phyloP scores from a whole-genome alignment of 1,284 basidiomycete genomes.

The Anthracocystis panici-leucophaei region DNA sequence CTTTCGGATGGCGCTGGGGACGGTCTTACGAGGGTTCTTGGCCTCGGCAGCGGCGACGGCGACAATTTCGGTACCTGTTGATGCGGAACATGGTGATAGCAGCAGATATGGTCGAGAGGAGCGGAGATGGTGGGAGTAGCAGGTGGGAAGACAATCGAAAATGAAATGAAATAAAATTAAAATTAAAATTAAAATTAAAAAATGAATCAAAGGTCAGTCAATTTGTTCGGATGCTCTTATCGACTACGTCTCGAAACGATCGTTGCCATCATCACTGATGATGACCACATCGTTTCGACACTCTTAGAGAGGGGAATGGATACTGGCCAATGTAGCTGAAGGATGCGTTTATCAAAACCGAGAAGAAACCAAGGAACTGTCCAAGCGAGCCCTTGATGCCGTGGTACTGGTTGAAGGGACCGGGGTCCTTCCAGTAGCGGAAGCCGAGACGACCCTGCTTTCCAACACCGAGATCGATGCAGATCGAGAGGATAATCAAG shows the following conservation, averaged over 20 bases:
- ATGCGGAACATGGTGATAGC: no score
- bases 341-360: slow-evolving; percentile 74
- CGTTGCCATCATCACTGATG: no score
- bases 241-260: no score
- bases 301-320: no score
- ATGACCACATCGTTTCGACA: no score
- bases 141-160: no score
- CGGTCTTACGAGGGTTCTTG: slow-evolving; percentile 70
- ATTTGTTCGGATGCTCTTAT: no score
- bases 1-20: slow-evolving; percentile 59
- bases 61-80: slow-evolving; percentile 79
- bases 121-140: no score
- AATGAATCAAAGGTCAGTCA: no score
- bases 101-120: no score
- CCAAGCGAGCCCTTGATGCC: slow-evolving; percentile 73
- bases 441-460: slow-evolving; percentile 57
- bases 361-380: slow-evolving; percentile 69
- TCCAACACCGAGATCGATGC: slow-evolving; percentile 63
- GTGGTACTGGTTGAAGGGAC: slow-evolving; percentile 67
- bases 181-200: no score
- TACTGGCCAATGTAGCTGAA: slow-evolving; percentile 79
- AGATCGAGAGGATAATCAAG: slow-evolving; percentile 63
- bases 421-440: slow-evolving; percentile 69
- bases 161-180: no score
- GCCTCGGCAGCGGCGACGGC: slow-evolving; percentile 82